phyloP scores from a whole-genome alignment of 805 yeast genomes.

The Ogataea paraovalis region DNA sequence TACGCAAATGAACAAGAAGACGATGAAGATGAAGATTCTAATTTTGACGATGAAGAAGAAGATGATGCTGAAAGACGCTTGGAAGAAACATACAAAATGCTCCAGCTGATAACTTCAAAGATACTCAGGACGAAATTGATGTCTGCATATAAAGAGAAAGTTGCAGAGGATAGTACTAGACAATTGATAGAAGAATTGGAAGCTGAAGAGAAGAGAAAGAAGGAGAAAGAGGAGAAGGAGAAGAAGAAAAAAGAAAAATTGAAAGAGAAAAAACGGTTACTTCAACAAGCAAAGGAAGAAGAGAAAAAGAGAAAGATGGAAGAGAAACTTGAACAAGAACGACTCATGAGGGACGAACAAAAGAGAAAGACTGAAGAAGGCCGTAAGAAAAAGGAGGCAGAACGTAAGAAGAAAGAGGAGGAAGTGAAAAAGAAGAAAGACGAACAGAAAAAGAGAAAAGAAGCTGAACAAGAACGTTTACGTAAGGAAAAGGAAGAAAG shows the following conservation, averaged over 20 bases:
- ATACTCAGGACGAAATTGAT: slow-evolving; percentile 70
- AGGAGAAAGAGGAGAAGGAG: slow-evolving; percentile 63
- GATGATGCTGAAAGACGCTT: slow-evolving; percentile 58
- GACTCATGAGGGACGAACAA: slow-evolving; percentile 38
- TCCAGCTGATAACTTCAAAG: slow-evolving; percentile 76
- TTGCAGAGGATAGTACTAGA: slow-evolving; percentile 69
- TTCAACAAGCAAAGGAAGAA: slow-evolving; percentile 60
- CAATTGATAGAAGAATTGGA: slow-evolving; percentile 65
- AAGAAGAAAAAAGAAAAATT: slow-evolving; percentile 63
- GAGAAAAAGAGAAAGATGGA: slow-evolving; percentile 54
- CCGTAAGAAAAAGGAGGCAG: slow-evolving; percentile 39
- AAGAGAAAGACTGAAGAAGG: slow-evolving; percentile 44
- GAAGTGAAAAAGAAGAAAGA: slow-evolving; percentile 42
- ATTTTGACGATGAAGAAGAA: slow-evolving; percentile 40
- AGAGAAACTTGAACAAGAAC: slow-evolving; percentile 45
- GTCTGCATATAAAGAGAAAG: slow-evolving; percentile 72
- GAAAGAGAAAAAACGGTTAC: slow-evolving; percentile 62
- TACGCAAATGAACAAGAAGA: slow-evolving; percentile 13
- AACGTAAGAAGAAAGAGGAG: slow-evolving; percentile 37
- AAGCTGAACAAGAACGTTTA: slow-evolving; percentile 35
- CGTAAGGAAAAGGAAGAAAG: slow-evolving; percentile 33
- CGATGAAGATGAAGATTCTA: slow-evolving; percentile 31
- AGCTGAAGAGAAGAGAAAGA: slow-evolving; percentile 61
- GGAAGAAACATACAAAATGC: slow-evolving; percentile 74
- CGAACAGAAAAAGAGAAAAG: slow-evolving; percentile 37